phyloP scores from a whole-genome alignment of 2,329 filamentous ascomycete species.

The Aspergillus brunneoviolaceus region DNA sequence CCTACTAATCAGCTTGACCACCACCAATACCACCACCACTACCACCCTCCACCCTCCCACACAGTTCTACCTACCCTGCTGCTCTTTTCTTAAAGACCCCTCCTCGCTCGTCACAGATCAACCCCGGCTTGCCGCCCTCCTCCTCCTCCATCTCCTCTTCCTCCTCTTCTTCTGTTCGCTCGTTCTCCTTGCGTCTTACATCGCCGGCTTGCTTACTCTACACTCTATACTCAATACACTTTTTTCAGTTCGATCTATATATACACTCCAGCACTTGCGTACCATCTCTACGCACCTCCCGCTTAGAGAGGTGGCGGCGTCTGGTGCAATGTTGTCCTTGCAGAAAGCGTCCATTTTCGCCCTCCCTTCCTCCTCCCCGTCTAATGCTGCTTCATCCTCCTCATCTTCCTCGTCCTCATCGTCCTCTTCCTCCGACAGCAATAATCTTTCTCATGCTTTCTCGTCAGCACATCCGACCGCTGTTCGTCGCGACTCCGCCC shows the following conservation, averaged over 20 bases:
- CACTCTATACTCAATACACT: not conserved
- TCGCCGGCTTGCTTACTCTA: not conserved
- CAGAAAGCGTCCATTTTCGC: slow-evolving; percentile 33
- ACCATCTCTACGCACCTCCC: not conserved
- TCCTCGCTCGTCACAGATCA: not conserved
- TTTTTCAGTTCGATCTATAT: not conserved
- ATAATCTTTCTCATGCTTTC: slow-evolving; percentile 11
- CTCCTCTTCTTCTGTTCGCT: not conserved
- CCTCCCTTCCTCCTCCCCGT: slow-evolving; percentile 23
- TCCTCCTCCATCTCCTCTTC: not conserved
- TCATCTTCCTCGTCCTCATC: slow-evolving; percentile 20
- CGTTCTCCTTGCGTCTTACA: not conserved
- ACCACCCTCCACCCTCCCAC: not conserved
- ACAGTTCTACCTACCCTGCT: not conserved
- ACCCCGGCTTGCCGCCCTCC: not conserved
- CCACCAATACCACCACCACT: not conserved
- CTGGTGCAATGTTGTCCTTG: slow-evolving; percentile 42
- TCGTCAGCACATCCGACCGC: slow-evolving; percentile 6
- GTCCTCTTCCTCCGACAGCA: slow-evolving; percentile 19
- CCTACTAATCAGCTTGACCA: not conserved
- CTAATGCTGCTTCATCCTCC: slow-evolving; percentile 17
- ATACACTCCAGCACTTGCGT: not conserved
- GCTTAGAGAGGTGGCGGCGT: slow-evolving; percentile 8
- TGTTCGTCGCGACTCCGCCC: slow-evolving; percentile 23
- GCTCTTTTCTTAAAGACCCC: not conserved